Conservation (phyloP, 345 rosid genomes). For the Brassica juncea region DNA sequence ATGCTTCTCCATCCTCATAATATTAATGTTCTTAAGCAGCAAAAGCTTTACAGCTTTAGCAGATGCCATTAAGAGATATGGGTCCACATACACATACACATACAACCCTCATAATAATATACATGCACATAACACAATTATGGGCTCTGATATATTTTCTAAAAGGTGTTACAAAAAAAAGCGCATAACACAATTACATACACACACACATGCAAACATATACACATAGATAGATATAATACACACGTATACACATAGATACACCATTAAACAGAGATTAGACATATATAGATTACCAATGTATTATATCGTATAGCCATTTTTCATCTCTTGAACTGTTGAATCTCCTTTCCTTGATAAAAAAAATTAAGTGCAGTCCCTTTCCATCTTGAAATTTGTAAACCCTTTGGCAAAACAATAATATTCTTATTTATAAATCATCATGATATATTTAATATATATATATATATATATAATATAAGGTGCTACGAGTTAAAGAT, state of each 20-base stretch:
- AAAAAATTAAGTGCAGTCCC: not conserved
- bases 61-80: slow-evolving; percentile 40
- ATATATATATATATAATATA: not conserved
- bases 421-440: not conserved
- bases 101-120: not conserved
- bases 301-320: not conserved
- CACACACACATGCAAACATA: not conserved
- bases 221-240: not conserved
- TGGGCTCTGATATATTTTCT: too few species aligned
- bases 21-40: slow-evolving; percentile 30
- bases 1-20: slow-evolving; percentile 36
- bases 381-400: not conserved
- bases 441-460: not conserved
- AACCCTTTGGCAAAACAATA: not conserved
- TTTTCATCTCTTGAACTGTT: not conserved
- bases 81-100: slow-evolving; percentile 20
- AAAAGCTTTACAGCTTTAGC: slow-evolving; percentile 38
- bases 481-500: not conserved
- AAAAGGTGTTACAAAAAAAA: too few species aligned
- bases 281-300: not conserved
- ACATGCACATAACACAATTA: not conserved
- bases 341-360: not conserved
- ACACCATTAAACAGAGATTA: not conserved
- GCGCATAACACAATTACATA: not conserved
- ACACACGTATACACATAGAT: not conserved